phyloP scores from a whole-genome alignment of 2,329 filamentous ascomycete genomes.

The Phyllachora maydis region DNA sequence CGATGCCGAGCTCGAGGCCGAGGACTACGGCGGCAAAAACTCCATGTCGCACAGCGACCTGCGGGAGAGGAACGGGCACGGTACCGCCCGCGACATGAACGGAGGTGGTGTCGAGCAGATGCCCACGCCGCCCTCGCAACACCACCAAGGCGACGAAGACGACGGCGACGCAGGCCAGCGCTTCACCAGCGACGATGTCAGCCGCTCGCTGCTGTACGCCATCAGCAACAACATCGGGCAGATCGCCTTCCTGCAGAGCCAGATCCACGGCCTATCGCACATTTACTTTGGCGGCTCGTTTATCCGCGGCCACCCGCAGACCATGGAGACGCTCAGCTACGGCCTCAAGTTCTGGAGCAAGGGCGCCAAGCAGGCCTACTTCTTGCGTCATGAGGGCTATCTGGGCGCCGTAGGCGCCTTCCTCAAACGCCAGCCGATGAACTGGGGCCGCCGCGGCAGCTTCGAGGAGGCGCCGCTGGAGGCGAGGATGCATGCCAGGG shows the following conservation, averaged over 20 bases:
- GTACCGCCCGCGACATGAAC: no score
- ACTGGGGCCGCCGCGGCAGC: constrained; percentile 76
- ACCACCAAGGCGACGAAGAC: constrained; percentile 1
- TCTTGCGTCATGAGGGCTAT: constrained; percentile 88
- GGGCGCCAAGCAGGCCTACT: constrained; percentile 86
- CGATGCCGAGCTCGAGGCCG: constrained; percentile 58
- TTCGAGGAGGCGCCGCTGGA: constrained; percentile 29
- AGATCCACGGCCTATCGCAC: constrained; percentile 74
- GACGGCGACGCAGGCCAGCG: constrained; percentile 11
- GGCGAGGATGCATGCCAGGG: constrained; percentile 9
- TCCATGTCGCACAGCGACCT: no score
- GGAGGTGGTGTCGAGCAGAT: no score
- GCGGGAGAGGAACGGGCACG: no score
- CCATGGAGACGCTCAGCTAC: constrained; percentile 92
- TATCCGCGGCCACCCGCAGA: constrained; percentile 88
- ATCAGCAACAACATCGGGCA: constrained; percentile 97
- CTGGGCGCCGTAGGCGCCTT: constrained; percentile 88
- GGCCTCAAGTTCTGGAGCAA: constrained; percentile 95
- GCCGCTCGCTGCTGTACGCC: constrained; percentile 77
- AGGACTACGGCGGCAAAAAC: constrained; percentile 44
- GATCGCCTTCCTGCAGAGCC: constrained; percentile 91
- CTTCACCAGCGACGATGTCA: constrained; percentile 73
- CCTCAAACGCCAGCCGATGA: constrained; percentile 69
- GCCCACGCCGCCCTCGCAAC: no score
- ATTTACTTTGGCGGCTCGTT: constrained; percentile 98